Conservation (phyloP, 2,329 filamentous ascomycete species). For the Ophiobolus disseminans region DNA sequence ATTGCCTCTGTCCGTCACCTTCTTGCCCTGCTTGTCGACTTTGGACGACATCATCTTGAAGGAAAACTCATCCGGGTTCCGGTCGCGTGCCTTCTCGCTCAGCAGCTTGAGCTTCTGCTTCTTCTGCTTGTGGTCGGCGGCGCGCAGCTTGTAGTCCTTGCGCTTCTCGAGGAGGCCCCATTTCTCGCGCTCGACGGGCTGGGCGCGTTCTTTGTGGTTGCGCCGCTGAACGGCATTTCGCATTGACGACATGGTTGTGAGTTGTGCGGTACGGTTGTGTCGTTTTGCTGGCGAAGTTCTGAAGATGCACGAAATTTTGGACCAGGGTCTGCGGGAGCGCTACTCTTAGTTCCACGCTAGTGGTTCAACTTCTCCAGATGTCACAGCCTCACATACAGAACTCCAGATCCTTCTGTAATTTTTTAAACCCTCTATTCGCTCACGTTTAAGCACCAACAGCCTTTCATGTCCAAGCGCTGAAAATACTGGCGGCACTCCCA, state of each 20-base stretch:
- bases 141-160: constrained; percentile 76
- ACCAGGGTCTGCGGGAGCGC: not conserved
- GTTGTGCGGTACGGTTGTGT: not conserved
- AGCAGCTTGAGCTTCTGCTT: constrained; percentile 66
- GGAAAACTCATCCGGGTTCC: constrained; percentile 71
- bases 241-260: constrained; percentile 41
- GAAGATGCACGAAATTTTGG: constrained; percentile 8
- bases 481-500: no score
- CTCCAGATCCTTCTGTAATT: no score
- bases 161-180: constrained; percentile 95
- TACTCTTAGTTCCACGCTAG: no score
- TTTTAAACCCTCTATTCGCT: no score
- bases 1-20: constrained; percentile 55
- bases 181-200: constrained; percentile 81
- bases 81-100: constrained; percentile 64
- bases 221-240: constrained; percentile 67
- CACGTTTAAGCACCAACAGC: no score
- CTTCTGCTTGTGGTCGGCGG: constrained; percentile 69
- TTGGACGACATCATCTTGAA: constrained; percentile 67
- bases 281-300: not conserved
- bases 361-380: no score
- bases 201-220: constrained; percentile 87
- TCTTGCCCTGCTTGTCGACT: constrained; percentile 54
- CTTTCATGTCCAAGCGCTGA: no score
- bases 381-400: no score